Conservation (phyloP, 2,329 filamentous ascomycete species). For the Trichoderma citrinoviride region DNA sequence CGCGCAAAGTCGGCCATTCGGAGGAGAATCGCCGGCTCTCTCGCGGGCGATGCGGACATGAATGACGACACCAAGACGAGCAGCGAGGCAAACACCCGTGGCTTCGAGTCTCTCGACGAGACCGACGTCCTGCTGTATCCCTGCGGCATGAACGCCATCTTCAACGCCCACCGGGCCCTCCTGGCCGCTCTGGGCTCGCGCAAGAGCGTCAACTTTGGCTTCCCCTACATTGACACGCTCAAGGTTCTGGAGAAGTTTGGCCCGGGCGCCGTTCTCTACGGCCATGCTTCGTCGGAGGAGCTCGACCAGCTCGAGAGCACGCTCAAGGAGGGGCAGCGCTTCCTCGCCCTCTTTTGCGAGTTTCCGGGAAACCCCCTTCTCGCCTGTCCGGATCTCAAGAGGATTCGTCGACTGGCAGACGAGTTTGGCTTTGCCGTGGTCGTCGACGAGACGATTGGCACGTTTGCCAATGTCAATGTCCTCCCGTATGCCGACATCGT, state of each 20-base stretch:
- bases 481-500: constrained; percentile 86
- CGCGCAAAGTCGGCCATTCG: constrained; percentile 84
- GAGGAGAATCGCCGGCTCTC: constrained; percentile 81
- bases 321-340: constrained; percentile 69
- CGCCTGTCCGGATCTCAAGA: constrained; percentile 74
- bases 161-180: constrained; percentile 76
- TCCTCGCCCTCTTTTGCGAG: constrained; percentile 85
- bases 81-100: constrained; percentile 47
- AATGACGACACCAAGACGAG: constrained; percentile 25
- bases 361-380: constrained; percentile 92
- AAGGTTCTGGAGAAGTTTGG: constrained; percentile 96
- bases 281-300: constrained; percentile 71
- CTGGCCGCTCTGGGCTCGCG: constrained; percentile 60
- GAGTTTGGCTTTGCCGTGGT: constrained; percentile 85
- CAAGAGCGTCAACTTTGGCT: constrained; percentile 90
- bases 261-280: constrained; percentile 84
- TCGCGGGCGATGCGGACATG: constrained; percentile 67
- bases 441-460: constrained; percentile 94
- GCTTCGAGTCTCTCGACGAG: constrained; percentile 67
- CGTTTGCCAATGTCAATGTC: constrained; percentile 93
- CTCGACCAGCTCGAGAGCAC: constrained; percentile 78
- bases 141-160: constrained; percentile 93
- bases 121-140: constrained; percentile 88
- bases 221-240: constrained; percentile 93
- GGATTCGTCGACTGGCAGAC: constrained; percentile 78